phyloP scores from a whole-genome alignment of 345 rosid genomes.

The Toxicodendron radicans region DNA sequence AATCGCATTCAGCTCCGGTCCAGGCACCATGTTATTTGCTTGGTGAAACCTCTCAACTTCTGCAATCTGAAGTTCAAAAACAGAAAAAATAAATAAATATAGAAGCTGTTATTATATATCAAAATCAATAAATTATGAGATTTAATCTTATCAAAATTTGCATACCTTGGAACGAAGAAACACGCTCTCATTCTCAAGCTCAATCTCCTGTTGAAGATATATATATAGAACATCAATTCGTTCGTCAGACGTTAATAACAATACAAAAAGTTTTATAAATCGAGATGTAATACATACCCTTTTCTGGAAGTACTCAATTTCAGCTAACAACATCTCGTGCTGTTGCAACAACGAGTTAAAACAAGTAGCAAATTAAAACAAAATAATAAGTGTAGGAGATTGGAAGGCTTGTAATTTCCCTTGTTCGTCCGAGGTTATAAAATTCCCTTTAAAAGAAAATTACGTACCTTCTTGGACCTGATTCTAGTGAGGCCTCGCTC shows the following conservation, averaged over 20 bases:
- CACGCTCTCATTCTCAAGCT: slow-evolving; percentile 82
- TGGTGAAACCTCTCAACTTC: slow-evolving; percentile 85
- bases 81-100: neutral
- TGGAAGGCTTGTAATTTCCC: too few species aligned
- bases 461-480: slow-evolving; percentile 92
- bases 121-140: too few species aligned
- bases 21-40: slow-evolving; percentile 70
- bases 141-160: neutral
- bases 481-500: slow-evolving; percentile 91
- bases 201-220: slow-evolving; percentile 57
- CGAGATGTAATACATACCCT: slow-evolving; percentile 45
- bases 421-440: too few species aligned
- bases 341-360: slow-evolving; percentile 31
- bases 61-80: slow-evolving; percentile 47
- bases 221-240: neutral
- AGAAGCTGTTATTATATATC: neutral
- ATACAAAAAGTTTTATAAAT: neutral
- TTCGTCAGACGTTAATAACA: neutral
- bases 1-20: slow-evolving; percentile 69
- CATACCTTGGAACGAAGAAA: slow-evolving; percentile 80
- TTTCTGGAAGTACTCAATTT: slow-evolving; percentile 88
- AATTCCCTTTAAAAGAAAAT: neutral
- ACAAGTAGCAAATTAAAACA: slow-evolving; percentile 4
- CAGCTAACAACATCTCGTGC: slow-evolving; percentile 95
- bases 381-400: too few species aligned